Base-by-base conservation (phyloP, 1,284 basidiomycete species). In the Fomitopsis palustris region DNA sequence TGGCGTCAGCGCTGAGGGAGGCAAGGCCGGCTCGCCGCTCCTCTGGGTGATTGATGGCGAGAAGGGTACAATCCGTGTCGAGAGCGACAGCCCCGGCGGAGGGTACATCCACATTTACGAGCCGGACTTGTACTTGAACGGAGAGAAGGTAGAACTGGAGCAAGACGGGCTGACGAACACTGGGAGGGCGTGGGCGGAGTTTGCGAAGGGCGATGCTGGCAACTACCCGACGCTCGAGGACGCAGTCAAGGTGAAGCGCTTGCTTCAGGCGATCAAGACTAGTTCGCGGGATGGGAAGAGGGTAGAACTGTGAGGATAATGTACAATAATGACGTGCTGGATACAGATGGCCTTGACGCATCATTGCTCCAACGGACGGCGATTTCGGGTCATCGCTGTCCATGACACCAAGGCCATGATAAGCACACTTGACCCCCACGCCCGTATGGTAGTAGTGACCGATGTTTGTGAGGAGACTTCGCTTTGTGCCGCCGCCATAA, bases 1-100 rank as follows among this genome's bases (percentile, higher is more conserved):
- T 0, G 74, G 75, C 5, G 62, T 67, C 29, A 33, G 37, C 21
- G 31, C 53, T 16, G 56, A 41, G 53, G 53, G 33, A 4, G 62
- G 52, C 14, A 49, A 55, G 45, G 55, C 56, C 27, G 60, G 59
- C n/a, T 65, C 64, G 4, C 67, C 64, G 27, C 68, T 75, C 42
- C 21, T 68, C 1, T 77, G 75, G 75, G 63, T 67, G 51, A 75
- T 78, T 47, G 72, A 77, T 45, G 75, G 75, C 9, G 75, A 77
- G 47, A 68, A 72, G 1, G 74, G 75, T 0, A 63, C 63, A 4
- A 70, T 77, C 54, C 61, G 67, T 27, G 27, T 77, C 4, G 70
- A 73, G 57, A 65, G 62, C 43, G 63, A 68, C n/a, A 47, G 29
- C 3, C 39, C 62, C 12, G 23, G 23, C 4, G 65, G 61, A 6